These are phyloP conservation scores for Solanum sejunctum DNA, from an alignment of 257 asterid species.

Conservation along the genomic window DNA sequence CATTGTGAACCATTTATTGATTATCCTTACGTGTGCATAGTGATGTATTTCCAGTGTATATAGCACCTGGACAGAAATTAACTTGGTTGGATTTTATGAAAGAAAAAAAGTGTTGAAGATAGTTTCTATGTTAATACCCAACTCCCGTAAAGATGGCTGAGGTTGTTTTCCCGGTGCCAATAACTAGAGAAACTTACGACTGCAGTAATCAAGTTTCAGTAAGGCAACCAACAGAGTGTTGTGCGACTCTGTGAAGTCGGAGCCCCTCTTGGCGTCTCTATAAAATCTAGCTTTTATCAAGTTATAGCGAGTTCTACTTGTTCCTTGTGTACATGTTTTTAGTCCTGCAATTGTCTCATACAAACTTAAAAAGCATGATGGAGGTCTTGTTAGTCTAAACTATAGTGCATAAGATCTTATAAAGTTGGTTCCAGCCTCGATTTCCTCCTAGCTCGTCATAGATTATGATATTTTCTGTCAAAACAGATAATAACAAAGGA, in stretches of 20 bases:
- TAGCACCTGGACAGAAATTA: not conserved
- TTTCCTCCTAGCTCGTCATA: not conserved
- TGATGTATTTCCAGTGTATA: slow-evolving; percentile 16
- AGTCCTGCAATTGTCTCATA: not conserved
- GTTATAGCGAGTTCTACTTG: not conserved
- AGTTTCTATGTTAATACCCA: not conserved
- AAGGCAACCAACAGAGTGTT: not conserved
- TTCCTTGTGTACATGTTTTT: not conserved
- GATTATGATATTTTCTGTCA: not conserved
- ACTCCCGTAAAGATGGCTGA: not conserved
- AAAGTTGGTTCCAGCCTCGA: not conserved
- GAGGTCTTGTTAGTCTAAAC: not conserved
- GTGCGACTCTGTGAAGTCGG: not conserved
- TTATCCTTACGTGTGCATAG: slow-evolving; percentile 32
- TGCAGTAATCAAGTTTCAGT: not conserved
- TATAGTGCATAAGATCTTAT: not conserved
- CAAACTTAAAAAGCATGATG: not conserved
- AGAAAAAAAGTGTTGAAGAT: not conserved
- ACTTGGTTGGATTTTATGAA: not conserved
- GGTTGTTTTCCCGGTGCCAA: not conserved
- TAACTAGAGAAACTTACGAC: not conserved
- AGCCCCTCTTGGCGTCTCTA: not conserved
- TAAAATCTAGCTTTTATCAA: not conserved
- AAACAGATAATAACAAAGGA: not conserved
- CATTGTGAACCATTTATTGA: slow-evolving; percentile 20